Conservation (phyloP, 2,329 filamentous ascomycete genomes). For the Fusarium fracticaudum region DNA sequence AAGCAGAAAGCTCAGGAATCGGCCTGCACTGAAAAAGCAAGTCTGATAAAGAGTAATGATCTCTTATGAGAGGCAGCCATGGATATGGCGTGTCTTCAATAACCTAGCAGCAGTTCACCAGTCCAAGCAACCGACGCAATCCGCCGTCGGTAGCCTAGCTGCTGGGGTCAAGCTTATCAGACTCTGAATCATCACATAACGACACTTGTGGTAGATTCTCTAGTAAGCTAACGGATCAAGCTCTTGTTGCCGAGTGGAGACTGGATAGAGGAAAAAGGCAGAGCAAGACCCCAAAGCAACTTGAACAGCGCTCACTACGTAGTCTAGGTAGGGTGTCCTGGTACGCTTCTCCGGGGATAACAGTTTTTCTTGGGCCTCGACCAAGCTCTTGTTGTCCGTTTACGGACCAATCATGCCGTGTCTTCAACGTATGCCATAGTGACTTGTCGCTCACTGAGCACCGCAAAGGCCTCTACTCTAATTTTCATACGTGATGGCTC, state of each 20-base stretch:
- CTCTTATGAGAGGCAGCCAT: neutral
- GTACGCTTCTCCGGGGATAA: neutral
- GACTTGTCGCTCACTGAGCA: neutral
- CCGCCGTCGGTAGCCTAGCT: neutral
- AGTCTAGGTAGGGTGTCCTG: neutral
- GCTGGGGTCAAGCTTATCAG: conserved; percentile 3
- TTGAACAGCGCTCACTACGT: neutral
- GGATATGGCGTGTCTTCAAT: neutral
- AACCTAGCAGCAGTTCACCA: neutral
- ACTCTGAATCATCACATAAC: conserved; percentile 20
- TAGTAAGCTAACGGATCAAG: conserved; percentile 18
- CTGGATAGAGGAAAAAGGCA: neutral
- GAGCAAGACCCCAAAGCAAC: neutral
- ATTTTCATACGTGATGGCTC: neutral
- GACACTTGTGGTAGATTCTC: conserved; percentile 4
- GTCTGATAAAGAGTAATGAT: neutral
- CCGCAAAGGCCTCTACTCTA: neutral
- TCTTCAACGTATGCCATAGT: neutral
- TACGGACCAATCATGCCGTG: neutral
- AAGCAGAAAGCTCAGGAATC: conserved; percentile 5
- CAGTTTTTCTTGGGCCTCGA: neutral
- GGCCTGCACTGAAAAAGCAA: conserved; percentile 15
- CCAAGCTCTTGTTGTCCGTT: neutral
- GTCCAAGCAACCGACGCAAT: neutral
- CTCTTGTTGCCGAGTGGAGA: conserved; percentile 4